A percentile compares a stretch with the other conserved stretches of the same genome.
phyloP scores from a whole-genome alignment of 805 yeast genomes.

The Candida dajiaensis region DNA sequence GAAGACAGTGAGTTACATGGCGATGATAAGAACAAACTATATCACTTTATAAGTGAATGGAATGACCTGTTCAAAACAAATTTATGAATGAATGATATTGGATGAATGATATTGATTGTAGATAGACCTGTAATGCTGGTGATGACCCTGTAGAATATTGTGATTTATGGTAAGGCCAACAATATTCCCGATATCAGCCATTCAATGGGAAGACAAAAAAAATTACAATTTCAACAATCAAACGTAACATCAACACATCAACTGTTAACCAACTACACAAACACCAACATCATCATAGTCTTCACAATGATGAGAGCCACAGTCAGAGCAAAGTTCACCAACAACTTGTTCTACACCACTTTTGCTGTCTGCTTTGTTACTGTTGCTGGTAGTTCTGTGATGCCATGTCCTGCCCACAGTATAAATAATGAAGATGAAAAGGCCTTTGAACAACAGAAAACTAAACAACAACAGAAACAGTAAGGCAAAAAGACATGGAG shows the following conservation, averaged over 20 bases:
- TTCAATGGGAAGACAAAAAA: not conserved
- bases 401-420: constrained; percentile 40
- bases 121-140: too few species aligned
- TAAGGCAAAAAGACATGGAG: not conserved
- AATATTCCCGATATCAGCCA: not conserved
- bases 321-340: constrained; percentile 45
- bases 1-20: constrained; percentile 19
- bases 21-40: constrained; percentile 16
- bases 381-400: constrained; percentile 35
- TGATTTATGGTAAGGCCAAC: not conserved
- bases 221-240: not conserved
- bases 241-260: too few species aligned
- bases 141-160: too few species aligned
- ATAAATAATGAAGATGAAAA: constrained; percentile 34
- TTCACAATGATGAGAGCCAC: constrained; percentile 40
- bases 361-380: constrained; percentile 53
- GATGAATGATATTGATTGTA: not conserved
- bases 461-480: constrained; percentile 5
- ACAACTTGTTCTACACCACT: constrained; percentile 50
- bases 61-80: constrained; percentile 23
- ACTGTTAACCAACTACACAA: not conserved
- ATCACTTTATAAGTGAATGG: constrained; percentile 27
- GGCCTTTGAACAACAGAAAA: constrained; percentile 15
- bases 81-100: not conserved
- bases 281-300: not conserved